phyloP scores from a whole-genome alignment of 805 yeast species.

The Geotrichum ghanense region DNA sequence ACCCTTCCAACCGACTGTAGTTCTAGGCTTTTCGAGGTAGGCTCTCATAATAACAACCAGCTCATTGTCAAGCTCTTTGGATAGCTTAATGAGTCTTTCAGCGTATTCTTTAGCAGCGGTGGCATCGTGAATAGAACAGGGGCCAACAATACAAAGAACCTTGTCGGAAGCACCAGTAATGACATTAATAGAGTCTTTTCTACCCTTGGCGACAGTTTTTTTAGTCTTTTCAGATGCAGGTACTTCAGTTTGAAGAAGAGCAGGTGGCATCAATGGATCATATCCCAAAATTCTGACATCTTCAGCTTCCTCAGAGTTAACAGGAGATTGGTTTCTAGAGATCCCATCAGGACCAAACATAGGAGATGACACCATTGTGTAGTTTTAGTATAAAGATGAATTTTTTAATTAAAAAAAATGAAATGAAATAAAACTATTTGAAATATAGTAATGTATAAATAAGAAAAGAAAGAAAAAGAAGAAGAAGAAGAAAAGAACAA shows the following conservation, averaged over 20 bases:
- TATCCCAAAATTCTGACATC: slow-evolving; percentile 53
- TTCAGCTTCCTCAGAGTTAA: slow-evolving; percentile 52
- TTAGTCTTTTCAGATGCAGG: slow-evolving; percentile 48
- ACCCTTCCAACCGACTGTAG: slow-evolving; percentile 99
- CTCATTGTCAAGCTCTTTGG: slow-evolving; percentile 64
- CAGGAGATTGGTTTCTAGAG: slow-evolving; percentile 31
- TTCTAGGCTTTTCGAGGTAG: slow-evolving; percentile 94
- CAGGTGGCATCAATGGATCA: slow-evolving; percentile 93
- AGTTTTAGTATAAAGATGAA: too few species aligned
- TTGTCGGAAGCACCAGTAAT: slow-evolving; percentile 72
- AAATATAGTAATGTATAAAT: too few species aligned
- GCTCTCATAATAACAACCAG: slow-evolving; percentile 91
- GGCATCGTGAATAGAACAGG: slow-evolving; percentile 93
- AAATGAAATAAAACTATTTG: too few species aligned
- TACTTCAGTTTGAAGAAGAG: slow-evolving; percentile 73
- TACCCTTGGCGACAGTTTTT: slow-evolving; percentile 60
- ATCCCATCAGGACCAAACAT: slow-evolving; percentile 29
- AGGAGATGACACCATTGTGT: not conserved
- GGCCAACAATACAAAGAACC: slow-evolving; percentile 82
- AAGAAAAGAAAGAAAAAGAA: too few species aligned
- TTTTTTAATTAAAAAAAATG: too few species aligned
- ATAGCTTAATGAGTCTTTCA: slow-evolving; percentile 46
- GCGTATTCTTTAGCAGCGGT: slow-evolving; percentile 86
- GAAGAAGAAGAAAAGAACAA: too few species aligned
- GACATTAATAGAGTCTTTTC: slow-evolving; percentile 67